These are phyloP conservation scores for Penicillium sp. DNA, from an alignment of 2,329 filamentous ascomycete genomes.

Conservation along the genomic window DNA sequence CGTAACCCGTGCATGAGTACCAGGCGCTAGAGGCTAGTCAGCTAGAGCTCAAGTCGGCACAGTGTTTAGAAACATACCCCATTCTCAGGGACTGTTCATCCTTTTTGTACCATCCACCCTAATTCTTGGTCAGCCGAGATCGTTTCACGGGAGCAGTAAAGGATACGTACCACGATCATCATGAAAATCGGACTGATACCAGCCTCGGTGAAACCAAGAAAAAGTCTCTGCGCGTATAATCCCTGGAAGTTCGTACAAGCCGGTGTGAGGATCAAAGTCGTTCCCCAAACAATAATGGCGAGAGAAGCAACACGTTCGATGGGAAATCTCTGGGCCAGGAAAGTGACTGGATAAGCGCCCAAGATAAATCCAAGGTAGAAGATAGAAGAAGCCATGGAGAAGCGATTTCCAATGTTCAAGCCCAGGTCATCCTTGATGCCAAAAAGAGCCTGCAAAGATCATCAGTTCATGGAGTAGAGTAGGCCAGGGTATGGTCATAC, in stretches of 20 bases:
- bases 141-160: not conserved
- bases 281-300: constrained; percentile 33
- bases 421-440: constrained; percentile 35
- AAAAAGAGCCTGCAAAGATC: not conserved
- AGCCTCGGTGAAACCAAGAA: constrained; percentile 56
- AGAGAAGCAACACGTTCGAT: constrained; percentile 48
- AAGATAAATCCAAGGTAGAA: constrained; percentile 52
- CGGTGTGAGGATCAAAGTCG: not conserved
- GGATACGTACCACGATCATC: constrained; percentile 44
- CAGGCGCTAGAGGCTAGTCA: constrained; percentile 28
- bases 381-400: constrained; percentile 46
- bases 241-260: constrained; percentile 34
- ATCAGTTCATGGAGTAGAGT: not conserved
- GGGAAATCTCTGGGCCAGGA: constrained; percentile 46
- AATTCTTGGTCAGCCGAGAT: not conserved
- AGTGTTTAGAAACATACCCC: not conserved
- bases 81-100: not conserved
- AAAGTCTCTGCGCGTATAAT: constrained; percentile 51
- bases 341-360: constrained; percentile 46
- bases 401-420: constrained; percentile 43
- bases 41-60: not conserved
- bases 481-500: constrained; percentile 43
- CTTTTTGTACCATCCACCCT: constrained; percentile 1
- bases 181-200: constrained; percentile 58
- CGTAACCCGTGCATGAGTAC: constrained; percentile 47